Evolutionary conservation across 495 filamentous ascomycete genomes (phyloP).

Genomic region (Mytilinidion resinicola): DNA sequence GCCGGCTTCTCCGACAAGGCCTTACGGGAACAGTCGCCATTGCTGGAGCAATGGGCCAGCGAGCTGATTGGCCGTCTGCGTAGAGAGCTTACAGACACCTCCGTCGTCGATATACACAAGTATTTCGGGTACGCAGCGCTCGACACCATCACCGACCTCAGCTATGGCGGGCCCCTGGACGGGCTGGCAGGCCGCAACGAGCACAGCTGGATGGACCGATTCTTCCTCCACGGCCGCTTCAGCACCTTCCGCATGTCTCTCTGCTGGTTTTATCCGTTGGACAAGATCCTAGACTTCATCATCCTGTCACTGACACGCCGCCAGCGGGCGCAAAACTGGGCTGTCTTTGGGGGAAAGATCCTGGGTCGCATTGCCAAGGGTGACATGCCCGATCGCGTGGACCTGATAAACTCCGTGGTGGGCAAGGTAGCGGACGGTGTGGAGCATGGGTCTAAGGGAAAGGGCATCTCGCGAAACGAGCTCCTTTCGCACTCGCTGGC

Average conservation of each 20-base stretch:
- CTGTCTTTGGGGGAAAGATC: not conserved
- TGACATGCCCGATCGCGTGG: not conserved
- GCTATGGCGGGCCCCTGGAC: not conserved
- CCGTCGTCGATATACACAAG: not conserved
- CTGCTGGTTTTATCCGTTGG: not conserved
- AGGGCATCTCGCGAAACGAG: not conserved
- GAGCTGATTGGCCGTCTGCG: not conserved
- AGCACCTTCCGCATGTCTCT: not conserved
- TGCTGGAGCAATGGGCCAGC: slow-evolving; percentile 5
- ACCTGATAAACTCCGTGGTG: not conserved
- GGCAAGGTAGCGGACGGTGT: not conserved
- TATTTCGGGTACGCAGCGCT: not conserved
- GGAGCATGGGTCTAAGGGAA: no score
- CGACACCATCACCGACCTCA: not conserved
- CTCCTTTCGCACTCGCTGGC: not conserved
- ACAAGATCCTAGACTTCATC: not conserved
- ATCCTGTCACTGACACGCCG: not conserved
- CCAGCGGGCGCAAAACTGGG: not conserved
- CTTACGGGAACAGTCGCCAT: slow-evolving; percentile 16
- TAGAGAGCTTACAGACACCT: not conserved
- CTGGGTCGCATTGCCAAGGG: not conserved
- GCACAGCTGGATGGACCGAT: not conserved
- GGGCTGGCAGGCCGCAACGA: not conserved
- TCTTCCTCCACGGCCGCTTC: not conserved
- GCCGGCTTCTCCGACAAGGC: slow-evolving; percentile 29